Base-by-base conservation (phyloP, 192 early-diverging fungal species). In the Gaertneriomyces semiglobifer region DNA sequence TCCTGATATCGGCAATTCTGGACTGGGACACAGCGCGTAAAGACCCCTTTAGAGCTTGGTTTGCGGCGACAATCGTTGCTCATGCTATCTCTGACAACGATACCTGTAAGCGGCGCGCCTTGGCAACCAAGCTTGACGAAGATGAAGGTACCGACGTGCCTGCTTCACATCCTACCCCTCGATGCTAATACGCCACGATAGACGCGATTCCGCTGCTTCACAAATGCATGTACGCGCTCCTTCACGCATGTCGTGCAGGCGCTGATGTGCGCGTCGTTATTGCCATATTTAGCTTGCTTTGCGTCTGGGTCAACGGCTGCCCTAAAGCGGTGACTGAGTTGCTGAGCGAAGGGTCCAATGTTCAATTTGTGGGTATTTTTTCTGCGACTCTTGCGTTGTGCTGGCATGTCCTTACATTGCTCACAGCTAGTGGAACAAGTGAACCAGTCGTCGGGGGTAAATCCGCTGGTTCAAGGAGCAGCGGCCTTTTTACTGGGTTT, bases 1-100 rank as follows among this genome's bases (percentile, higher is more conserved):
- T 96, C 4, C 60, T 97, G n/a, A 78, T 97, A 38, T 83, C 84
- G 0, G 86, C 90, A 4, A 74, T 97, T 44, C 81, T 95, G 8
- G 85, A 89, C 63, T 89, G 89, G 88, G 82, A 89, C 52, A 74
- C 83, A 10, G 70, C 88, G 14, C 72, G 73, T 2, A 75, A 83
- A 38, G 94, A 98, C 62, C 89, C 92, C 16, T 95, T 90, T 75
- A 84, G 85, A 11, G 78, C 85, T 5, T 97, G 94, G 94, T 96
- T 95, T 77, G 90, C 95, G 1, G 85, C 89, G 0, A 82, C 88
- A 8, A 76, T 95, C 38, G 81, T 98, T 2, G 86, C 90, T 1
- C 91, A 93, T 44, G 84, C 93, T 42, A 69, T 97, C 7, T 73
- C 77, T 44, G 85, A 87, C 58, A 91, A 96, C 64, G 60, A 76